Evolutionary conservation across 208 protist genomes (phyloP), one percentile per base, ranked within the genome.

Genomic region (Herpetomonas tarakana): DNA sequence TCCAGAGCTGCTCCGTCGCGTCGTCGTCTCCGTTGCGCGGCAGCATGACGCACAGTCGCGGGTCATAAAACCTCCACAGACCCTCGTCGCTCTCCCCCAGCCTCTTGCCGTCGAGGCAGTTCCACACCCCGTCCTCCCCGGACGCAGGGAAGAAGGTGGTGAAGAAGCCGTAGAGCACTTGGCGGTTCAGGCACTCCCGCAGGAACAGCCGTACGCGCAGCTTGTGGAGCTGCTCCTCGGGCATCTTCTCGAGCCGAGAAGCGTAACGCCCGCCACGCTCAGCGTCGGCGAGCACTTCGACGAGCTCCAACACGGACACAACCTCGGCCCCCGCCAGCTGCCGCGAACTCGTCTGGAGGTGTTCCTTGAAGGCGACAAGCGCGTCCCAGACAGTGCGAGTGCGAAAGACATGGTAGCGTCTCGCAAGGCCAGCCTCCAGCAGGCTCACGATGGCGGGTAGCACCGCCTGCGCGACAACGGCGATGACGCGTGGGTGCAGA

Each of bases 201-300:
- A 90, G 56, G 38, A 86, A 81, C 27, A 90, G 65, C 12, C 71
- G 68, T 50, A 78, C 44, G 11, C 67, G 71, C 45, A 80, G 39
- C 1, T 58, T 38, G 14, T 65, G 54, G 21, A 81, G 62, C 54
- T 74, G 54, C 18, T 71, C 59, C 59, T 76, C 71, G 12, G 59
- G 70, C 18, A 81, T 54, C 0, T 47, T 38, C 12, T n/a, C 55
- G 45, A 81, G 62, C 19, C 12, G 25, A 0, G 24, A 26, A 24
- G 19, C 60, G 54, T 63, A 57, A 1, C 71, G 71, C 12, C 75
- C 58, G 18, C 58, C 45, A 2, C 44, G 55, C 0, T 60, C 45
- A 1, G 38, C 26, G 45, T 77, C 72, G 3, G 78, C 76, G 21
- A 83, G 54, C 24, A 65, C 77, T 25, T 35, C 52, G 19, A 83